These are phyloP conservation scores for Silene noctiflora DNA, from an alignment of 179 eudicot genomes.

Conservation along the genomic window DNA sequence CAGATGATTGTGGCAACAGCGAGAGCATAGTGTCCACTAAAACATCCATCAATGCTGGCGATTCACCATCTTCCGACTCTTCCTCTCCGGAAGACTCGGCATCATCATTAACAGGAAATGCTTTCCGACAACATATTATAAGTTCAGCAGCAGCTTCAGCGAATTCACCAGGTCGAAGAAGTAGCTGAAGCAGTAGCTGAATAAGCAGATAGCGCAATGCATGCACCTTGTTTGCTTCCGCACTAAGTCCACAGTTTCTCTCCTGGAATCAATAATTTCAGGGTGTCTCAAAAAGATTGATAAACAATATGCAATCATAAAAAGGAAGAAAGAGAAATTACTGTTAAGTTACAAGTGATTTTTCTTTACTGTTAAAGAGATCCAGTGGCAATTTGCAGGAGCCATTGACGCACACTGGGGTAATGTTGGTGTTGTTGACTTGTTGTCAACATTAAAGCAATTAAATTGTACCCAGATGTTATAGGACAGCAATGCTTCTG, in stretches of 20 bases:
- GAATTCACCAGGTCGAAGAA: conserved; percentile 77
- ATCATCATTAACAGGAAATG: conserved; percentile 49
- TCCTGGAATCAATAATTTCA: conserved; percentile 43
- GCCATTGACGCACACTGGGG: no score
- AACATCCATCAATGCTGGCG: conserved; percentile 79
- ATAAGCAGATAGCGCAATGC: conserved; percentile 91
- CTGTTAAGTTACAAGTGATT: neutral
- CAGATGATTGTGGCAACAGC: conserved; percentile 80
- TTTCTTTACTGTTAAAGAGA: neutral
- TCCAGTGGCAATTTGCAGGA: no score
- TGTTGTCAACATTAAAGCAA: neutral
- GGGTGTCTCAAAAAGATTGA: neutral
- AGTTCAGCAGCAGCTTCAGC: conserved; percentile 81
- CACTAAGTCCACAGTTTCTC: conserved; percentile 62
- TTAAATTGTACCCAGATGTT: neutral
- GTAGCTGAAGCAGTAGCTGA: conserved; percentile 75
- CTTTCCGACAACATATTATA: conserved; percentile 77
- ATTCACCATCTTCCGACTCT: conserved; percentile 56
- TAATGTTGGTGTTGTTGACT: no score
- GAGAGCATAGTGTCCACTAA: conserved; percentile 87
- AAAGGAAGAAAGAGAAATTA: neutral
- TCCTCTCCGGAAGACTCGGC: conserved; percentile 67
- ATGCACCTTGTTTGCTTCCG: conserved; percentile 65
- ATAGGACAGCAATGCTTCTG: no score
- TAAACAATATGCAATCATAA: neutral